Percentiles rank a stretch among this genome's conserved stretches.
phyloP scores from a whole-genome alignment of 768 basidiomycete genomes.

The Kwoniella sp. region DNA sequence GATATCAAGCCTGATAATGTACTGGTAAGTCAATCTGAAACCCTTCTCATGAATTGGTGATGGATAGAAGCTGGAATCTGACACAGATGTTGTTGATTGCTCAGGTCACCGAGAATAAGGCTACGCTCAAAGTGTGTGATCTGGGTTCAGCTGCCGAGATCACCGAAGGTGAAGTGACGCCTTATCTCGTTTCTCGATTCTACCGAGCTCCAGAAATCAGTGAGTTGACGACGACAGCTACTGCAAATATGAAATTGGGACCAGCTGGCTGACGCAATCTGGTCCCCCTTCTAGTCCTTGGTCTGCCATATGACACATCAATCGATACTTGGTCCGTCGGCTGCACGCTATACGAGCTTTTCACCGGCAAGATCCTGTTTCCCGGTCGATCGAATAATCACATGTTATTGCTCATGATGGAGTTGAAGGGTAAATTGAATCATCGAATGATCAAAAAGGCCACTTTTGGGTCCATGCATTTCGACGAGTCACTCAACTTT shows the following conservation, averaged over 20 bases:
- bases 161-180: conserved; percentile 87
- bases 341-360: conserved; percentile 75
- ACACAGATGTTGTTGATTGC: too few species aligned
- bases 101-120: conserved; percentile 94
- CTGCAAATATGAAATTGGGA: background rate
- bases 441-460: conserved; percentile 92
- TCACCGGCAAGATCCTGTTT: conserved; percentile 95
- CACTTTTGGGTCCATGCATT: conserved; percentile 87
- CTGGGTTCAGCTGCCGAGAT: conserved; percentile 95
- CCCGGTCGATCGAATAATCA: conserved; percentile 97
- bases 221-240: conserved; percentile 56
- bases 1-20: conserved; percentile 99
- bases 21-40: conserved; percentile 76
- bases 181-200: conserved; percentile 95
- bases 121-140: conserved; percentile 89
- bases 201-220: conserved; percentile 99
- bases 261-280: background rate
- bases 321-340: conserved; percentile 97
- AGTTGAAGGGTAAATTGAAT: conserved; percentile 91
- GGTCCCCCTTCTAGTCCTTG: conserved; percentile 67
- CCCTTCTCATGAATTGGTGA: too few species aligned
- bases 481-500: conserved; percentile 89
- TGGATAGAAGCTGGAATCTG: background rate
- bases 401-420: conserved; percentile 98
- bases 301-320: conserved; percentile 88